These are phyloP conservation scores for Nyssa sinensis DNA, from an alignment of 148 eudicot species.

Conservation along the genomic window DNA sequence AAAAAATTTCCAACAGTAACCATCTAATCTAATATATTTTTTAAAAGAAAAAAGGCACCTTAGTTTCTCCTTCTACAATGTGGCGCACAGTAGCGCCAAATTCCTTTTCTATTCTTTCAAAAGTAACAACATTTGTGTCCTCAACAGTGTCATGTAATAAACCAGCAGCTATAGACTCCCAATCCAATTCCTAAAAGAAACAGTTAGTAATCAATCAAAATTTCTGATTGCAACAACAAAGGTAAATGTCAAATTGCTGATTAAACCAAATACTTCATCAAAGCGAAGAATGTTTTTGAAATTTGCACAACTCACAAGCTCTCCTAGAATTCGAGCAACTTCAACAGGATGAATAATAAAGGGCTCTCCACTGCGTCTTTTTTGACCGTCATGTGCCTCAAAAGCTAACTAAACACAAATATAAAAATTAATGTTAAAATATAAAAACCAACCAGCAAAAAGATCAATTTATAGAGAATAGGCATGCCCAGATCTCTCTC, in stretches of 20 bases:
- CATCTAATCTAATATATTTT: too few relatives aligned
- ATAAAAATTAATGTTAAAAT: too few relatives aligned
- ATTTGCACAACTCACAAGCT: constrained; percentile 65
- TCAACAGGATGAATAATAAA: constrained; percentile 95
- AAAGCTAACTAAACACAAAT: constrained; percentile 70
- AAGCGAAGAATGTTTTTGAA: constrained; percentile 12
- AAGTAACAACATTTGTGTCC: constrained; percentile 88
- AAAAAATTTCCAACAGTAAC: too few relatives aligned
- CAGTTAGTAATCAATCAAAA: constrained; percentile 13
- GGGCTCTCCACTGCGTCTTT: constrained; percentile 96
- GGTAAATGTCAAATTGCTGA: background rate
- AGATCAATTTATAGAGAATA: too few relatives aligned
- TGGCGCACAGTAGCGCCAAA: constrained; percentile 88
- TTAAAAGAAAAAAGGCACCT: too few relatives aligned
- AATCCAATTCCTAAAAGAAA: constrained; percentile 84
- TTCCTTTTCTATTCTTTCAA: constrained; percentile 77
- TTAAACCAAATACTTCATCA: background rate
- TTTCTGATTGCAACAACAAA: constrained; percentile 12
- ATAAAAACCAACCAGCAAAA: too few relatives aligned
- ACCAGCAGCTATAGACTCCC: constrained; percentile 99
- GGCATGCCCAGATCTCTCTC: background rate
- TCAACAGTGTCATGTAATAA: constrained; percentile 97
- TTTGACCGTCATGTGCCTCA: constrained; percentile 97
- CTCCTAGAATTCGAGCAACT: constrained; percentile 97
- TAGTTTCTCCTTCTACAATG: constrained; percentile 99